Conservation (phyloP, 768 basidiomycete genomes). For the Xerocomellus amylosporus region DNA sequence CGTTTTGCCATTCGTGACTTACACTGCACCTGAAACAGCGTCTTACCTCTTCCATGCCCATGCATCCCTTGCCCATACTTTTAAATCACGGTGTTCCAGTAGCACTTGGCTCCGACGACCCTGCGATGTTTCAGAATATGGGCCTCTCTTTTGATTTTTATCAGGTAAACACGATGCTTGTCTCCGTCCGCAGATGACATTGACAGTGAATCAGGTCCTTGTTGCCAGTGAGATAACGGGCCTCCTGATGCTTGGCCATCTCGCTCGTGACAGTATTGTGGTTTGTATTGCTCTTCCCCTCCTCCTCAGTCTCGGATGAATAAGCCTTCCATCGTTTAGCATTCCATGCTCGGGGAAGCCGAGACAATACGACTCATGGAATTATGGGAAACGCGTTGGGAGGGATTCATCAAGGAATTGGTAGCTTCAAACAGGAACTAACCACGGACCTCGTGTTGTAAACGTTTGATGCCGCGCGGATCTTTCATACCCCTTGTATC, state of each 20-base stretch:
- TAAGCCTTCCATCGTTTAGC: slow-evolving; percentile 32
- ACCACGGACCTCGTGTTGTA: not conserved
- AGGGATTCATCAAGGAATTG: slow-evolving; percentile 40
- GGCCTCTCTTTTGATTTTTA: slow-evolving; percentile 77
- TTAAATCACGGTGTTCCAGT: slow-evolving; percentile 73
- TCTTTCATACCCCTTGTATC: not conserved
- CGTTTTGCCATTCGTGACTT: not conserved
- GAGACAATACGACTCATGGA: slow-evolving; percentile 45
- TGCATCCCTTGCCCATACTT: slow-evolving; percentile 71
- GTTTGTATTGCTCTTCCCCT: slow-evolving; percentile 8
- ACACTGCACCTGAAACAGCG: slow-evolving; percentile 40
- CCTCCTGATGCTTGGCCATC: slow-evolving; percentile 55
- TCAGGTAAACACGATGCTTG: slow-evolving; percentile 45
- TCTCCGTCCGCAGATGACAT: not conserved
- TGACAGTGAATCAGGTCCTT: slow-evolving; percentile 46
- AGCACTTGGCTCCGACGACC: slow-evolving; percentile 72
- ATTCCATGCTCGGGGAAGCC: slow-evolving; percentile 47
- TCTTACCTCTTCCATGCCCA: slow-evolving; percentile 74
- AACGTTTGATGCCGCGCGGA: not conserved
- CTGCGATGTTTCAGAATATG: slow-evolving; percentile 73
- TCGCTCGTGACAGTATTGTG: slow-evolving; percentile 71
- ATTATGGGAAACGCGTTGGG: slow-evolving; percentile 51
- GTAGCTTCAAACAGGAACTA: slow-evolving; percentile 10
- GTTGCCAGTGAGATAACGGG: slow-evolving; percentile 66
- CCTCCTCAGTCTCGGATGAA: not conserved